Percentiles rank a stretch among this genome's conserved stretches.
phyloP scores from a whole-genome alignment of 257 asterid species.

The Agastache rugosa region DNA sequence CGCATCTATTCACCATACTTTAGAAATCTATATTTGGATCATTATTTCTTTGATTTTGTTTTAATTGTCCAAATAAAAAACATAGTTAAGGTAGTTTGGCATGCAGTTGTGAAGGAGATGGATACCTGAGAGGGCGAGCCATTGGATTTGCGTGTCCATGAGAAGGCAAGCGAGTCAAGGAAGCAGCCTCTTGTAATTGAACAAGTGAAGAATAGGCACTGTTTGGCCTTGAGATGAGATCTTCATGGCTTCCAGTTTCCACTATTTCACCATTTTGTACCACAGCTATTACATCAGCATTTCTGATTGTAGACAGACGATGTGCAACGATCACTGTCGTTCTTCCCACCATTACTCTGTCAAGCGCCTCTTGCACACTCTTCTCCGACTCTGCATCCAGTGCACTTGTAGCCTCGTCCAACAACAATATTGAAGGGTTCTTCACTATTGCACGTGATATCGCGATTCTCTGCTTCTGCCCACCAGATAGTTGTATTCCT shows the following conservation, averaged over 20 bases:
- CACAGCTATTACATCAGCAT: slow-evolving; percentile 87
- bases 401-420: slow-evolving; percentile 99
- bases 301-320: slow-evolving; percentile 87
- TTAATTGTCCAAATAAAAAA: not conserved
- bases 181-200: slow-evolving; percentile 83
- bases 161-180: slow-evolving; percentile 69
- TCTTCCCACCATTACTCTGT: slow-evolving; percentile 93
- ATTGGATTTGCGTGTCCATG: slow-evolving; percentile 57
- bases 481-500: slow-evolving; percentile 97
- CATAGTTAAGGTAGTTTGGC: not conserved
- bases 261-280: slow-evolving; percentile 79
- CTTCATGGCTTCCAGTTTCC: slow-evolving; percentile 92
- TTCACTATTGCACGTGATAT: slow-evolving; percentile 92
- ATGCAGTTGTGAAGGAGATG: not conserved
- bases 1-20: too few relatives aligned
- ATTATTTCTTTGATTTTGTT: not conserved
- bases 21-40: not conserved
- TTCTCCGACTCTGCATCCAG: slow-evolving; percentile 97
- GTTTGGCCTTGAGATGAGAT: slow-evolving; percentile 75
- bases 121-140: slow-evolving; percentile 73
- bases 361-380: slow-evolving; percentile 97
- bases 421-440: slow-evolving; percentile 80
- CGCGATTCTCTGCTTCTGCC: slow-evolving; percentile 94
- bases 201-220: slow-evolving; percentile 86
- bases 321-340: slow-evolving; percentile 92